Evolutionary conservation across 225 moss, liverwort and hornwort genomes (phyloP), one percentile per base, ranked within the genome.

Genomic region (Ulota crispa): DNA sequence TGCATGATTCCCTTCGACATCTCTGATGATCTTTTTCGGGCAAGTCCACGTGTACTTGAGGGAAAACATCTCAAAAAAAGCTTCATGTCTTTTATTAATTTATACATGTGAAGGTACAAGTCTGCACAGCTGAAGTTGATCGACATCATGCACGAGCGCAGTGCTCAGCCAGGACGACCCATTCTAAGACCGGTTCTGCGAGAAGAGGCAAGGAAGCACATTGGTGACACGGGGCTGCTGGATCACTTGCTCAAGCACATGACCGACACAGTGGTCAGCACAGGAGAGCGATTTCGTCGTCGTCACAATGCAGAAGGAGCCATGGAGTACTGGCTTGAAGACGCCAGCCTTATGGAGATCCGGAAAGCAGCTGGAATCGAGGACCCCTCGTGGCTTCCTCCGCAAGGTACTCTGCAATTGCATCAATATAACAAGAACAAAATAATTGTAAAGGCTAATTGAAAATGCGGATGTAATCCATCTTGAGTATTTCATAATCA

Each of bases 251-350:
- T 92, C 54, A 92, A 92, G 82, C 91, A 92, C 65, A 92, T 92
- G 91, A 92, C 89, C 59, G 91, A 92, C 23, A 92, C 89, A 13
- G 86, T 92, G 55, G 89, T 92, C 60, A 88, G 78, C 82, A 87
- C 87, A 14, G 91, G 91, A 31, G 89, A 92, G 81, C 86, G 91
- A 54, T 92, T 92, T 84, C 89, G 91, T 7, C 89, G 91, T 56
- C 85, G 87, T 21, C 87, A 89, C 71, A 92, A 92, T 57, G 85
- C 91, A 34, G 87, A 89, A 63, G 91, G 91, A 68, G 89, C 89
- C 55, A 92, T 92, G 91, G 91, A 92, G 67, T 92, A 92, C 72
- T 92, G 91, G 91, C 89, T 92, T 50, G 91, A 92, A 82, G 89
- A 92, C 37, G 89, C 87, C 21, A 82, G 79, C 54, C 84, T 92